Evolutionary conservation across 2,329 filamentous ascomycete genomes (phyloP), one percentile per base, ranked within the genome.

Genomic region (Epichloe baconii): DNA sequence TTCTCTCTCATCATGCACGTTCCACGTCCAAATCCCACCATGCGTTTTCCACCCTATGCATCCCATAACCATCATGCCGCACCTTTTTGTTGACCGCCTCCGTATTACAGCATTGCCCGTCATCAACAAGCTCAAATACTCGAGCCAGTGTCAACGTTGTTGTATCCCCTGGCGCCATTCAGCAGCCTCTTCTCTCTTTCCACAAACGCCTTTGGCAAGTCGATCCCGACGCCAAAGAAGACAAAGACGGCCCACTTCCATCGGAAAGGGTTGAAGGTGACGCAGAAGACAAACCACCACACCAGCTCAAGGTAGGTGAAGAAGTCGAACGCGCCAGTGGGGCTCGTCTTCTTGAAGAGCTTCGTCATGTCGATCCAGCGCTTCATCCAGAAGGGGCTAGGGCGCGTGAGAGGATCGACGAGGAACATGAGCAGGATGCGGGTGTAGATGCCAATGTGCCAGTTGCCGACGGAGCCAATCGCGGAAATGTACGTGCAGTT

Each of bases 221-320:
- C 72, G 43, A 78, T 73, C 0, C 85, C 86, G 34, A 91, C 64
- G 0, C 88, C 88, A 53, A 85, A 85, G 59, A 94, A 82, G 15
- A 94, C 86, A 62, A 94, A 94, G 0, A 82, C 63, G 0, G 83
- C 86, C 88, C 88, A 94, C 71, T 94, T 94, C 87, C 88, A 94
- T 8, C 88, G 72, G 66, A 94, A 94, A 0, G 88, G 88, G 62
- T 94, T 94, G 59, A 93, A 76, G 4, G 76, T 70, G 42, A 91
- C 80, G 52, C 84, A 84, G 61, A 93, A 94, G 5, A 80, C 64
- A 57, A 91, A 93, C 88, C 88, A 94, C 73, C 86, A 94, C 4
- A 93, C 62, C 48, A 94, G 70, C 66, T 95, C 88, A 0, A 85
- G 75, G 60, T 94, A 94, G 0, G 88, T 94, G 64, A 94, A 93